A percentile compares a stretch with the other conserved stretches of the same genome.
These are phyloP conservation scores for Beauveria australis DNA, from an alignment of 2,329 filamentous ascomycete species.

Conservation along the genomic window DNA sequence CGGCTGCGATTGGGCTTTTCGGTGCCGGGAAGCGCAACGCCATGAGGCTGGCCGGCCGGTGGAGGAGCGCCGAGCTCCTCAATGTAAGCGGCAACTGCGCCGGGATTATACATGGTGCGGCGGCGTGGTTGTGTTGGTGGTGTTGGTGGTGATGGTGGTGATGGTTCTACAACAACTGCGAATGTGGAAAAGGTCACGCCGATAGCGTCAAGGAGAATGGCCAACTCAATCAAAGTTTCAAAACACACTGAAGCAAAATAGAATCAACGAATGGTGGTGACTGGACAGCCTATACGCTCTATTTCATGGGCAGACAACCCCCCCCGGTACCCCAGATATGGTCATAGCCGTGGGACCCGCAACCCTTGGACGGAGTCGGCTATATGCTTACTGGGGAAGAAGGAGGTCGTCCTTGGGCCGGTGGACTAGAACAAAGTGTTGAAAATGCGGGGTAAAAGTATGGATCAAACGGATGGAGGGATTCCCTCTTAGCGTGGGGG, in stretches of 20 bases:
- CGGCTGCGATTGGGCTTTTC: constrained; percentile 63
- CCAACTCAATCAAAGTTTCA: not conserved
- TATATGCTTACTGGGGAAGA: not conserved
- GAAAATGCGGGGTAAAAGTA: not conserved
- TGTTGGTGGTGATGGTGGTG: too few species aligned
- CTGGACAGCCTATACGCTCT: not conserved
- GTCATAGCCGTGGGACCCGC: not conserved
- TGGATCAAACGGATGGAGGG: not conserved
- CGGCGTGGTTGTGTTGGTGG: too few species aligned
- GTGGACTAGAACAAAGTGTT: not conserved
- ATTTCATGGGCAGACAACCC: not conserved
- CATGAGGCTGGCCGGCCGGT: constrained; percentile 69
- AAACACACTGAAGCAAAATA: not conserved
- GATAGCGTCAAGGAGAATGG: not conserved
- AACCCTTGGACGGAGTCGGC: not conserved
- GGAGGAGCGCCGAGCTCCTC: constrained; percentile 50
- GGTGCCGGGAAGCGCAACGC: constrained; percentile 66
- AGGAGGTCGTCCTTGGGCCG: not conserved
- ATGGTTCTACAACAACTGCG: not conserved
- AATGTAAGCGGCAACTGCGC: not conserved
- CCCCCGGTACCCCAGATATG: too few species aligned
- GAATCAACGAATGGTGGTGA: not conserved
- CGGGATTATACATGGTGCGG: not conserved
- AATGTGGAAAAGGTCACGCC: not conserved
- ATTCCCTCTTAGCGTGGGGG: not conserved